Conservation (phyloP, 306 rosid species). For the Castanospermum australe region DNA sequence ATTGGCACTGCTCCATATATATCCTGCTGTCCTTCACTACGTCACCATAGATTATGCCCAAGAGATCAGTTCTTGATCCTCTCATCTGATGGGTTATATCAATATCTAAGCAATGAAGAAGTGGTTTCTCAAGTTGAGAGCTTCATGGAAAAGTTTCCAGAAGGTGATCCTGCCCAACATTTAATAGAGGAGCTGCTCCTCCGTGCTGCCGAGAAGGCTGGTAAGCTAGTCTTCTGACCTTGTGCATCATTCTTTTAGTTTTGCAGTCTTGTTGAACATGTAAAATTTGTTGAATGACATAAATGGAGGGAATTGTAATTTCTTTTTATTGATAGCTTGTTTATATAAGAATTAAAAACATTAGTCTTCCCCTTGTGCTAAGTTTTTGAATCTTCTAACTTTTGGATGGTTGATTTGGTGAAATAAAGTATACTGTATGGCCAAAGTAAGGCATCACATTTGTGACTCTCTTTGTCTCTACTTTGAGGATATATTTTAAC, state of each 20-base stretch:
- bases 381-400: not conserved
- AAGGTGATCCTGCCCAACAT: constrained; percentile 99
- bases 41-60: constrained; percentile 83
- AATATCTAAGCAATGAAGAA: constrained; percentile 91
- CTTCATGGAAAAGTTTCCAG: constrained; percentile 98
- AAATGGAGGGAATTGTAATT: constrained; percentile 1
- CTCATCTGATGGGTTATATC: constrained; percentile 97
- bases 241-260: constrained; percentile 3
- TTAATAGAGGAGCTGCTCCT: constrained; percentile 97
- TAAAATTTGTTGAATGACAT: constrained; percentile 9
- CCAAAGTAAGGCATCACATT: not conserved
- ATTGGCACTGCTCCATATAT: constrained; percentile 92
- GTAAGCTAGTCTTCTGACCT: constrained; percentile 43
- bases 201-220: constrained; percentile 99
- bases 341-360: not conserved
- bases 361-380: constrained; percentile 1
- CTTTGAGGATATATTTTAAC: not conserved
- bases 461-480: not conserved
- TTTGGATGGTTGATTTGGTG: not conserved
- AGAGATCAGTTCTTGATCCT: constrained; percentile 92
- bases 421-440: not conserved
- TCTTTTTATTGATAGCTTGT: not conserved
- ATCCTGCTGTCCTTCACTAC: constrained; percentile 90
- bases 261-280: constrained; percentile 6
- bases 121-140: constrained; percentile 91